Evolutionary conservation across 768 basidiomycete species (phyloP), one percentile per base, ranked within the genome.

Genomic region (Leccinum olivaceopallidum): DNA sequence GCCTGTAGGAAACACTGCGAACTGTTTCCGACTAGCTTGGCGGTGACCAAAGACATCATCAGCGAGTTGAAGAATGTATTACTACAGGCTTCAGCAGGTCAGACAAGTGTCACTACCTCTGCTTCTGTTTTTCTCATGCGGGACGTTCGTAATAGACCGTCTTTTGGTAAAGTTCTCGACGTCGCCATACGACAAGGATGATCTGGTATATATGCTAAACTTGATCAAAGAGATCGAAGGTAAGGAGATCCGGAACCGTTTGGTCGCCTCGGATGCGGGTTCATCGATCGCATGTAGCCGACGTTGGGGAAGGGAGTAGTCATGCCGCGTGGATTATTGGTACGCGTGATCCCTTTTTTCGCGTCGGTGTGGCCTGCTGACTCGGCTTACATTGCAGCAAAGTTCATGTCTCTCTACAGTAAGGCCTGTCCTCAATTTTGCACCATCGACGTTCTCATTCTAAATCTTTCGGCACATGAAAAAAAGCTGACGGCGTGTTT

Each of bases 131-230:
- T 44, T 44, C 42, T 44, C 18, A 44, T 12, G 9, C n/a, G 10
- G 10, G 10, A 44, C n/a, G 10, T 44, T 44, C 3, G n/a, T 44
- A 44, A 44, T 60, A 73, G 72, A 73, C 55, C 67, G 73, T 39
- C 42, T 75, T 13, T 57, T 71, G 34, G 70, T 68, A 0, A 73
- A 73, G n/a, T 73, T 75, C 55, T 75, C 72, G 50, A 73, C 72
- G 7, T 73, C 72, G 14, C 72, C 73, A 13, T 73, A 69, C 18
- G 50, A 44, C 54, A 69, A 61, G 59, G 12, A 64, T 6, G 63
- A 63, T 32, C 54, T 73, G 10, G 61, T 39, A 39, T 68, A 64
- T n/a, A 75, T 73, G 72, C 24, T 73, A 16, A 60, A 65, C 5
- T 8, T 74, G 37, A 63, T 73, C 39, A 74, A 68, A 36, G 71